Evolutionary conservation across 805 yeast genomes (phyloP).

Genomic region (Osmozyma mogii): DNA sequence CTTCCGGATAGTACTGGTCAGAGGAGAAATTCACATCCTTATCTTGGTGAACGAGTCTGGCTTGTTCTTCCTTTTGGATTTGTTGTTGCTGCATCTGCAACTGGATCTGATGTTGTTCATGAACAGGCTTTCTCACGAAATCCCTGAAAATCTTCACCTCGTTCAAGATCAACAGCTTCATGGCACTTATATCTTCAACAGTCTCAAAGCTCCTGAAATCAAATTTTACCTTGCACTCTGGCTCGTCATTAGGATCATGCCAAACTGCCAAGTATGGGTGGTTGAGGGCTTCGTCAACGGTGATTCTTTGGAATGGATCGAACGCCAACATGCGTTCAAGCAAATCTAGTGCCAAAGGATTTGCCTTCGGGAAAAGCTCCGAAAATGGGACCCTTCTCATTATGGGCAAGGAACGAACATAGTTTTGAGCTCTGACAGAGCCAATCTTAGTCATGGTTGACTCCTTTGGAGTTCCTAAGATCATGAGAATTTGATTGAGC

Average conservation of each 20-base stretch:
- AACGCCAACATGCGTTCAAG: conserved; percentile 68
- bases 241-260: conserved; percentile 69
- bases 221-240: conserved; percentile 69
- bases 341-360: conserved; percentile 74
- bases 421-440: conserved; percentile 83
- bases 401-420: conserved; percentile 77
- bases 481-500: conserved; percentile 74
- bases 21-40: no score
- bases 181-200: conserved; percentile 66
- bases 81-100: conserved; percentile 25
- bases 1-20: background rate
- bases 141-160: conserved; percentile 76
- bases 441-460: conserved; percentile 45
- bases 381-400: conserved; percentile 73
- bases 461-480: conserved; percentile 84
- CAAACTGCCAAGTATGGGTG: conserved; percentile 87
- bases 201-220: conserved; percentile 80
- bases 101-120: conserved; percentile 40
- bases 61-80: conserved; percentile 19
- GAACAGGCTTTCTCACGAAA: conserved; percentile 70
- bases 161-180: conserved; percentile 70
- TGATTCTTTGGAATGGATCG: conserved; percentile 77
- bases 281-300: conserved; percentile 78
- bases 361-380: conserved; percentile 73
- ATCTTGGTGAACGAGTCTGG: background rate